Percentiles rank a stretch among this genome's conserved stretches.
These are phyloP conservation scores for Zymoseptoria ardabiliae DNA, from an alignment of 2,329 filamentous ascomycete genomes.

Conservation along the genomic window DNA sequence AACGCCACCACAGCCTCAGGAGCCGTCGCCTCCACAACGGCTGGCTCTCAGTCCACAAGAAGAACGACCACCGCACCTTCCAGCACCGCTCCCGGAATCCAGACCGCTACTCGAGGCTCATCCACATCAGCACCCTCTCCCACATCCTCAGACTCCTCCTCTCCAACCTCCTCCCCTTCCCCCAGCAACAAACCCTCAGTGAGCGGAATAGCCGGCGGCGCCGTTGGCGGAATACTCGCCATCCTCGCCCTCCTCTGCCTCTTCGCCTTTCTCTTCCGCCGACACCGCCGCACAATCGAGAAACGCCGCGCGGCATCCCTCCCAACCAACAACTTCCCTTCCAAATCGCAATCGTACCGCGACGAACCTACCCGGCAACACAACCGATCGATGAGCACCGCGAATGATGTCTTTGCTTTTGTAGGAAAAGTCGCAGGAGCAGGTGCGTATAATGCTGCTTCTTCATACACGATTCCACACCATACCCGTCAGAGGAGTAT, in stretches of 20 bases:
- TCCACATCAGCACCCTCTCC: not conserved
- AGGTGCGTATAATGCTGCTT: not conserved
- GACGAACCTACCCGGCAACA: conserved; percentile 12
- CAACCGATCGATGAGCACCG: conserved; percentile 18
- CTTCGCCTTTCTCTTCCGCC: conserved; percentile 31
- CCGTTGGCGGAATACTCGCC: conserved; percentile 31
- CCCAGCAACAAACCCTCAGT: not conserved
- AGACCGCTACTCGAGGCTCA: not conserved
- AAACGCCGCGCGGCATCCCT: conserved; percentile 5
- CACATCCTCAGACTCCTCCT: not conserved
- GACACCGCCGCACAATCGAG: conserved; percentile 23
- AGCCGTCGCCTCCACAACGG: not conserved
- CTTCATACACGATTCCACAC: conserved; percentile 17
- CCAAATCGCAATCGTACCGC: not conserved
- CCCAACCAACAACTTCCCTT: not conserved
- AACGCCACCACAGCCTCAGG: not conserved
- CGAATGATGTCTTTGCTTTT: conserved; percentile 22
- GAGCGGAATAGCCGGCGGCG: conserved; percentile 36
- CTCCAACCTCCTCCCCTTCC: no score
- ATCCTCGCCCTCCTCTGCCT: conserved; percentile 23
- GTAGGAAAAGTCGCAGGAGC: conserved; percentile 18
- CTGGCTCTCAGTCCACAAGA: not conserved
- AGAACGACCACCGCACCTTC: not conserved
- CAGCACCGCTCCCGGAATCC: not conserved
- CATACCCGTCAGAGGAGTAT: conserved; percentile 24